These are phyloP conservation scores for Pseudisothecium myosuroides DNA, from an alignment of 225 moss, liverwort and hornwort species.

Conservation along the genomic window DNA sequence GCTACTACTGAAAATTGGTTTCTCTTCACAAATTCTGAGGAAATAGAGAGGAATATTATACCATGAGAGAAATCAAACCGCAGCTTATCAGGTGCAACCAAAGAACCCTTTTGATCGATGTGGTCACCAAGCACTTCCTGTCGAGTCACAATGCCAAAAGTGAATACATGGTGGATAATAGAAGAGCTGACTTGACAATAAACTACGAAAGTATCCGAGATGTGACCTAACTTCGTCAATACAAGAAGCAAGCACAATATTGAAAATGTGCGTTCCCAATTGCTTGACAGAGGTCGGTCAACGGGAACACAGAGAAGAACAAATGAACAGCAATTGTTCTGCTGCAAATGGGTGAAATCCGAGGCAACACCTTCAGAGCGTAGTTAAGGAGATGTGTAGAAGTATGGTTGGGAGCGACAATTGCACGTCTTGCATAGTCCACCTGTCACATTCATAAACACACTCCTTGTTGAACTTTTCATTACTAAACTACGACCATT, in stretches of 20 bases:
- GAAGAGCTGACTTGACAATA: not conserved
- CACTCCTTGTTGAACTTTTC: not conserved
- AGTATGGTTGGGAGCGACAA: slow-evolving; percentile 57
- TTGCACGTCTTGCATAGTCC: slow-evolving; percentile 43
- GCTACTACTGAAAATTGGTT: not conserved
- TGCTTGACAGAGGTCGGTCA: not conserved
- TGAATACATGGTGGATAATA: not conserved
- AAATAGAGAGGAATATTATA: not conserved
- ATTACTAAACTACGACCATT: not conserved
- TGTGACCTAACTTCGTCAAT: not conserved
- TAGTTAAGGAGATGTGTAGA: slow-evolving; percentile 62
- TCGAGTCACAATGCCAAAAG: not conserved
- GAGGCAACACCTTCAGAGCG: slow-evolving; percentile 36
- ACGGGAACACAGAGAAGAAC: not conserved
- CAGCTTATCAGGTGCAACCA: slow-evolving; percentile 59
- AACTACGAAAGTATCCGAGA: not conserved
- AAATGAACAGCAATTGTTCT: not conserved
- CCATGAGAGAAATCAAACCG: slow-evolving; percentile 65
- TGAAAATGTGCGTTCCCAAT: not conserved
- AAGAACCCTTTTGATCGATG: slow-evolving; percentile 54
- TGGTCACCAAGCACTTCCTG: slow-evolving; percentile 54
- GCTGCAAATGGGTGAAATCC: not conserved
- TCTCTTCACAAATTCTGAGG: not conserved
- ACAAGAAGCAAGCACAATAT: not conserved
- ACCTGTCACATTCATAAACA: slow-evolving; percentile 20